Conservation (phyloP, 2,329 filamentous ascomycete genomes). For the Tolypocladium pustulatum region DNA sequence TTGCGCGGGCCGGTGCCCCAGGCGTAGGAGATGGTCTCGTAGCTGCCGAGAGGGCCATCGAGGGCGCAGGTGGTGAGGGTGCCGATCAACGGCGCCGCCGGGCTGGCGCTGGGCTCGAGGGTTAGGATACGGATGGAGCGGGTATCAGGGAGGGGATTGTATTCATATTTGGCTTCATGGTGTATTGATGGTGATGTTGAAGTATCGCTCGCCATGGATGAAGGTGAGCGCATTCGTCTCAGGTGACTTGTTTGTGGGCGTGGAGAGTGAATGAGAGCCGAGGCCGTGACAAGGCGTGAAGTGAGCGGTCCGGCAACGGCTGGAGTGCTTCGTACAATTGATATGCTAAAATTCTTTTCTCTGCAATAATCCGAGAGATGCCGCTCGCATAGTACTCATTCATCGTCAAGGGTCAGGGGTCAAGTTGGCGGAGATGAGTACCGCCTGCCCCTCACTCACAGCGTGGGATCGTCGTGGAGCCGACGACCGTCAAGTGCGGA, state of each 20-base stretch:
- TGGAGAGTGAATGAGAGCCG: background rate
- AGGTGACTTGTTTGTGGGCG: no score
- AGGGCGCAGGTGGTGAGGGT: conserved; percentile 14
- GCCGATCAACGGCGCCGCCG: conserved; percentile 17
- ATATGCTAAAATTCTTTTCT: no score
- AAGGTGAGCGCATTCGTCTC: background rate
- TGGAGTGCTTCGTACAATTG: no score
- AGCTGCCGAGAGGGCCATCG: conserved; percentile 8
- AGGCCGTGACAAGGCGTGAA: background rate
- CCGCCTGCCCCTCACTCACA: background rate
- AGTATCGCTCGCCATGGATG: background rate
- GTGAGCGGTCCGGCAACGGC: background rate
- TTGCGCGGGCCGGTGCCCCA: conserved; percentile 16
- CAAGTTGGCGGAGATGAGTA: background rate
- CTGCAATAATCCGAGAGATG: background rate
- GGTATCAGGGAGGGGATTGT: conserved; percentile 10
- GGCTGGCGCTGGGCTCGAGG: conserved; percentile 15
- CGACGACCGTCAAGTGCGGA: background rate
- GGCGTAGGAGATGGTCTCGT: conserved; percentile 25
- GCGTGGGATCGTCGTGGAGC: background rate
- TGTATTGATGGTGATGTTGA: background rate
- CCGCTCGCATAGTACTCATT: background rate
- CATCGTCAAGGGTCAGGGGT: background rate
- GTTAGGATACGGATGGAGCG: conserved; percentile 20
- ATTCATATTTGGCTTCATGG: conserved; percentile 8